Evolutionary conservation across 1,284 basidiomycete species (phyloP), one percentile per base, ranked within the genome.

Genomic region (Melampsora abietis-canadensis): DNA sequence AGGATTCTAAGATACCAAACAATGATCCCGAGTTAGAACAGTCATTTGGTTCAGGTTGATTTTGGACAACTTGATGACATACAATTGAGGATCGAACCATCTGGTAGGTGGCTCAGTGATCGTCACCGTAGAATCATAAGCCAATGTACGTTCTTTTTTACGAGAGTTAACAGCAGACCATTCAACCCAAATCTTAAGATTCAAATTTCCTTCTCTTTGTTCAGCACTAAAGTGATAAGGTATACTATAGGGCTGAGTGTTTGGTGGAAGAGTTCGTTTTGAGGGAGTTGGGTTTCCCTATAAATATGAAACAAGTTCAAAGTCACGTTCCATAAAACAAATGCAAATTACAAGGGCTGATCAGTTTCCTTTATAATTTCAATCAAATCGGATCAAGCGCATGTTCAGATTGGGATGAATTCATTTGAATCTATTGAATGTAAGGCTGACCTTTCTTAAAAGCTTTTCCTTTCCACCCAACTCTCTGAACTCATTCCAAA

Each of bases 61-160:
- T 7, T 61, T 64, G 12, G 7, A 15, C 21, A 60, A 14, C 7
- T 8, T 8, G 15, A n/a, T n/a, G 30, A 66, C 72, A 46, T 74
- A 74, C 72, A 74, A 54, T 66, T 74, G 72, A 21, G 72, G 72
- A 66, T 74, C 72, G 62, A 74, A 74, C 72, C 72, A 74, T 30
- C 72, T 64, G 7, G 72, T 74, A 24, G 72, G 72, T 46, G 72
- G 72, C 37, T 74, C 72, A 8, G 57, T 47, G 44, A 74, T 74
- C 6, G 72, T 74, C 62, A 74, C 57, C 1, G 72, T 74, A 4
- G 72, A 74, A 51, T 74, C 72, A 66, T 74, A 74, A 21, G 72
- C 72, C 21, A 74, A 60, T 12, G 54, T 40, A 59, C 27, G n/a
- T 30, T 74, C 48, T 31, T 74, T 66, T n/a, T 57, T 57, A 30